Evolutionary conservation across 208 protist genomes (phyloP), one percentile per base, ranked within the genome.

Genomic region (Angomonas deanei): DNA sequence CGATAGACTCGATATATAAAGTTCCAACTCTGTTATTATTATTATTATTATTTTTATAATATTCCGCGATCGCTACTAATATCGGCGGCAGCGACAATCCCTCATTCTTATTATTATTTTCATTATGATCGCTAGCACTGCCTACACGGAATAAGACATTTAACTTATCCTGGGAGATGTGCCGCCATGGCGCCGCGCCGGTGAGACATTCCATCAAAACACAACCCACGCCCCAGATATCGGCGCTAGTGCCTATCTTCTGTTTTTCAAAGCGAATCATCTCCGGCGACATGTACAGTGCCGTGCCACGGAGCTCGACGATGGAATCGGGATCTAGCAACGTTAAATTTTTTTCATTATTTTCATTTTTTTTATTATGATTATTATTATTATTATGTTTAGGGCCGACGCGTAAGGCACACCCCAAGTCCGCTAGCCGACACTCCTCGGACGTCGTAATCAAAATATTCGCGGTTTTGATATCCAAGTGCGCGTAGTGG

Each of bases 391-490:
- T 8, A 15, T 15, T 15, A 24, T 17, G 21, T 8, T 26, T 26
- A 15, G 47, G 47, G 31, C 13, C 30, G 11, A 98, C 67, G 26
- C 92, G 86, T 74, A 85, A 88, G 30, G 86, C 82, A 23, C 93
- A 95, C 49, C 91, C 91, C 47, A 98, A 94, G 74, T 98, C 96
- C 0, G 91, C 94, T 24, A 98, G 76, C 28, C 97, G 93, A 28
- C 88, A 81, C 23, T 80, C 57, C 42, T 84, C 85, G 11, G 84
- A 62, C 2, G 67, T 69, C 17, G 80, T 91, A 15, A 97, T 59
- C 27, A 97, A 70, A 54, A 96, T 78, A 55, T 97, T 97, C 0
- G 86, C 88, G 15, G 83, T 91, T 66, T 97, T 97, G 30, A 97
- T 78, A 73, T 97, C 92, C 49, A 89, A 75, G 60, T 97, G 91